Conservation (phyloP, 2,329 filamentous ascomycete species). For the Neophaeococcomyces mojaviensis region DNA sequence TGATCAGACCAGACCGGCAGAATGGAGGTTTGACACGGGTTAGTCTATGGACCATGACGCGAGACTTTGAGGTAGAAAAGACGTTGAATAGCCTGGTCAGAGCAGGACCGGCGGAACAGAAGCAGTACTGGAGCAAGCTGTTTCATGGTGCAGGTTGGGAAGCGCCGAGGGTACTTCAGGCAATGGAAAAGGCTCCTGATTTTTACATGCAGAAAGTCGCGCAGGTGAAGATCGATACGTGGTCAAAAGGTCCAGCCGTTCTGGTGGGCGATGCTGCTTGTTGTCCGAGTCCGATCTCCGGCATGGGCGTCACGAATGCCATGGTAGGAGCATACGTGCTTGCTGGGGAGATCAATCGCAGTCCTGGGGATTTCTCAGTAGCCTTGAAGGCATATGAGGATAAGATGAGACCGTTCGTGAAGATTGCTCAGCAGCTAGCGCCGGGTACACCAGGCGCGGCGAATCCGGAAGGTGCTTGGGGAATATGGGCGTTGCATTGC, state of each 20-base stretch:
- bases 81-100: constrained; percentile 24
- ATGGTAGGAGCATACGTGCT: constrained; percentile 35
- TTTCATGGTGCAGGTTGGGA: constrained; percentile 43
- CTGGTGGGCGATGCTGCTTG: constrained; percentile 51
- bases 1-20: constrained; percentile 18
- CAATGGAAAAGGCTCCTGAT: constrained; percentile 32
- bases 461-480: no score
- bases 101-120: constrained; percentile 33
- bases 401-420: constrained; percentile 23
- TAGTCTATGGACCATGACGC: constrained; percentile 34
- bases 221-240: constrained; percentile 38
- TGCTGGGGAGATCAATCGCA: constrained; percentile 30
- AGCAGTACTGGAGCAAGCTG: constrained; percentile 32
- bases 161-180: constrained; percentile 35
- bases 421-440: constrained; percentile 16
- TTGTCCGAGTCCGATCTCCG: constrained; percentile 41
- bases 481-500: no score
- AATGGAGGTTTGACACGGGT: constrained; percentile 31
- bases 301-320: constrained; percentile 45
- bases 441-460: no score
- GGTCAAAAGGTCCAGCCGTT: constrained; percentile 42
- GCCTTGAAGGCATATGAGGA: constrained; percentile 23
- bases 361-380: background rate
- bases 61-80: constrained; percentile 17
- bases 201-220: constrained; percentile 42